These are phyloP conservation scores for Dentipellis sp. DNA, from an alignment of 768 basidiomycete species.

Conservation along the genomic window DNA sequence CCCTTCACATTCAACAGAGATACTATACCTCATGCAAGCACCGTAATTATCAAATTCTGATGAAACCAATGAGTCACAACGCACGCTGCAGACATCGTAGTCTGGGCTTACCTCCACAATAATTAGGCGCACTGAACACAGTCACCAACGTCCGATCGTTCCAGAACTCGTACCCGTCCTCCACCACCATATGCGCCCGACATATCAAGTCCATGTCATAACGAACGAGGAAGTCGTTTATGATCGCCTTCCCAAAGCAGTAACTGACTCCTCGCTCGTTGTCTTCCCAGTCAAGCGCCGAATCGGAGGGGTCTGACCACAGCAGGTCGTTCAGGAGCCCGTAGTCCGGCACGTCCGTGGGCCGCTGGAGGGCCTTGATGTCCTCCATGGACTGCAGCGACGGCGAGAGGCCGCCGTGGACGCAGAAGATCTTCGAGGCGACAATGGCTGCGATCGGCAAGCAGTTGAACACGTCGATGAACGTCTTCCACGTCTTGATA, in stretches of 20 bases:
- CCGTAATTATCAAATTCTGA: slow-evolving; percentile 93
- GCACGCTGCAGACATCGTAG: slow-evolving; percentile 2
- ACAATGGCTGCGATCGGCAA: slow-evolving; percentile 98
- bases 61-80: slow-evolving; percentile 12
- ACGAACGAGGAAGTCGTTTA: slow-evolving; percentile 89
- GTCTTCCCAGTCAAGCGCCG: slow-evolving; percentile 97
- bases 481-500: slow-evolving; percentile 99
- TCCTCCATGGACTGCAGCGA: slow-evolving; percentile 96
- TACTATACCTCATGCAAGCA: slow-evolving; percentile 79
- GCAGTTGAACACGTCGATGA: slow-evolving; percentile 99
- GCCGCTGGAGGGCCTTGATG: slow-evolving; percentile 94
- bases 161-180: slow-evolving; percentile 99
- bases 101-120: slow-evolving; percentile 77
- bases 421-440: slow-evolving; percentile 98
- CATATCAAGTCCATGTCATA: slow-evolving; percentile 99
- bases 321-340: slow-evolving; percentile 94
- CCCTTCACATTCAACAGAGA: background rate
- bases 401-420: slow-evolving; percentile 92
- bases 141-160: slow-evolving; percentile 97
- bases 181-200: slow-evolving; percentile 99
- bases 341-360: slow-evolving; percentile 98
- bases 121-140: slow-evolving; percentile 97
- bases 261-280: slow-evolving; percentile 98
- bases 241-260: slow-evolving; percentile 96
- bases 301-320: slow-evolving; percentile 98